Percentiles rank a stretch among this genome's conserved stretches.
Conservation (phyloP, 1,139 yeast genomes). For the Pichia sp. region DNA sequence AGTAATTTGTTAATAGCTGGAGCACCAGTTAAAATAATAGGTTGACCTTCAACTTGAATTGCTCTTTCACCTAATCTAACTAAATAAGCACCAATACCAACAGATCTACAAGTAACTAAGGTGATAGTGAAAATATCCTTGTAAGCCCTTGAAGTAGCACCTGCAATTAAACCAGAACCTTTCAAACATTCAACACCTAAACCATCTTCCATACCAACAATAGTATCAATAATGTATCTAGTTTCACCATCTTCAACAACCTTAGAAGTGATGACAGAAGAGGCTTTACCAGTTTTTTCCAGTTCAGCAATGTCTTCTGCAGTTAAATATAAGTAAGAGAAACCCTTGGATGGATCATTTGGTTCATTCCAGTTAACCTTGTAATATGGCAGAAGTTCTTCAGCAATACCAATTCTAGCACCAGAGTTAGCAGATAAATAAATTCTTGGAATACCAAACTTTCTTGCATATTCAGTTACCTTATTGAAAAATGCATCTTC, state of each 20-base stretch:
- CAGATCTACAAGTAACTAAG: conserved; percentile 95
- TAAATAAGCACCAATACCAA: conserved; percentile 98
- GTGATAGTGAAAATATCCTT: conserved; percentile 95
- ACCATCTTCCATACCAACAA: conserved; percentile 93
- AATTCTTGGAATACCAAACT: conserved; percentile 87
- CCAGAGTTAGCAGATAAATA: conserved; percentile 97
- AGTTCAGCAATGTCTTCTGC: conserved; percentile 59
- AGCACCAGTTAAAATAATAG: conserved; percentile 96
- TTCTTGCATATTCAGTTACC: conserved; percentile 88
- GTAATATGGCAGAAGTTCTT: conserved; percentile 82
- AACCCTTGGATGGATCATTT: conserved; percentile 73
- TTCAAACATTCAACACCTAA: conserved; percentile 96
- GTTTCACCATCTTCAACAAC: conserved; percentile 80
- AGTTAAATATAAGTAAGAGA: conserved; percentile 77
- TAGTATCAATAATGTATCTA: conserved; percentile 72
- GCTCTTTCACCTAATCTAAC: conserved; percentile 98
- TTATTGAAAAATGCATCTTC: conserved; percentile 88
- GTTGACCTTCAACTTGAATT: conserved; percentile 97
- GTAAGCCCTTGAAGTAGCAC: conserved; percentile 96
- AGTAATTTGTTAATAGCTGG: conserved; percentile 95
- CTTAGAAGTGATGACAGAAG: conserved; percentile 69
- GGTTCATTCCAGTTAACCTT: conserved; percentile 91
- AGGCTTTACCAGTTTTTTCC: conserved; percentile 52
- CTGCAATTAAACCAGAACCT: conserved; percentile 98
- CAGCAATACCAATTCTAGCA: conserved; percentile 97